phyloP scores from a whole-genome alignment of 305 asterid genomes.

The Striga hermonthica region DNA sequence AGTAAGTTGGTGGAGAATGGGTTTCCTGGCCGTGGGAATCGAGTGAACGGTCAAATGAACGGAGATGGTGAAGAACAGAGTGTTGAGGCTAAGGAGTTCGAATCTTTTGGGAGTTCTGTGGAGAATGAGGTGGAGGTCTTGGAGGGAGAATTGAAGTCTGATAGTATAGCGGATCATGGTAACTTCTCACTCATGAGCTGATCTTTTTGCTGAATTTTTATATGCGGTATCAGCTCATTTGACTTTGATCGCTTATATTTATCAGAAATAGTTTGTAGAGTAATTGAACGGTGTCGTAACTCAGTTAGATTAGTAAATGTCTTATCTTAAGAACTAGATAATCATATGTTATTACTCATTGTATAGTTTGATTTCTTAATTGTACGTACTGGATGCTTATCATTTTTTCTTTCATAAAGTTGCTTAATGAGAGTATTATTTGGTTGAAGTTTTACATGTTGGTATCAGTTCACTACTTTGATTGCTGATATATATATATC shows the following conservation, averaged over 20 bases:
- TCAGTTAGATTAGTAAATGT: too few species aligned
- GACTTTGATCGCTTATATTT: too few species aligned
- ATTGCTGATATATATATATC: too few species aligned
- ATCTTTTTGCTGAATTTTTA: conserved; percentile 8
- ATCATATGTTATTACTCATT: too few species aligned
- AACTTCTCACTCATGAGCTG: conserved; percentile 29
- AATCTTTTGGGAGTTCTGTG: conserved; percentile 31
- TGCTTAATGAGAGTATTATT: not conserved
- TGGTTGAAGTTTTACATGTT: conserved; percentile 17
- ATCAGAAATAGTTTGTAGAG: too few species aligned
- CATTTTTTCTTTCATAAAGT: too few species aligned
- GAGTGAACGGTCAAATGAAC: conserved; percentile 29
- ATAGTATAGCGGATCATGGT: conserved; percentile 46
- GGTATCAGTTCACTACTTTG: not conserved
- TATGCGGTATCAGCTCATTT: conserved; percentile 9
- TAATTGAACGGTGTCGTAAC: too few species aligned
- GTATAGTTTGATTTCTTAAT: not conserved
- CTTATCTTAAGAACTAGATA: too few species aligned
- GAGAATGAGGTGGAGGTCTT: conserved; percentile 32
- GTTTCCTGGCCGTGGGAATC: conserved; percentile 34
- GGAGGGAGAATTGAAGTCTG: conserved; percentile 36
- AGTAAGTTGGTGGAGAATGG: conserved; percentile 51
- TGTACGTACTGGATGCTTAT: too few species aligned
- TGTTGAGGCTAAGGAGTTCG: conserved; percentile 29
- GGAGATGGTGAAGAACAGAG: conserved; percentile 32